A percentile compares a stretch with the other conserved stretches of the same genome.
Conservation (phyloP, 2,329 filamentous ascomycete genomes). For the Furcasterigmium sp. region DNA sequence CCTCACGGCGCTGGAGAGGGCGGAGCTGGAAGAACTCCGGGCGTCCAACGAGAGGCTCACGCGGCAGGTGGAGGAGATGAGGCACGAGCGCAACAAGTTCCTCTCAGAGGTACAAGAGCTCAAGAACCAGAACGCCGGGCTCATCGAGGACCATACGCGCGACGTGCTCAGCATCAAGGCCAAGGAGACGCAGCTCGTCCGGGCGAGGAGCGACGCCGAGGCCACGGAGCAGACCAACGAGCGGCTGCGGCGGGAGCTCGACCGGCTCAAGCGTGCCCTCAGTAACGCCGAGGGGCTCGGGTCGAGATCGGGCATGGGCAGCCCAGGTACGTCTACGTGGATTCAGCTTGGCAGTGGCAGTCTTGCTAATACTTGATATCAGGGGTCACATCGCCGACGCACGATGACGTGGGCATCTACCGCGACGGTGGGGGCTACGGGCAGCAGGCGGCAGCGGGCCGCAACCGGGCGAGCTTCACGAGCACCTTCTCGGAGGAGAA, state of each 20-base stretch:
- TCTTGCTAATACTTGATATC: slow-evolving; percentile 7
- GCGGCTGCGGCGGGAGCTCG: slow-evolving; percentile 79
- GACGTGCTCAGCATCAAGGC: slow-evolving; percentile 96
- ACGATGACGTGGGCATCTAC: slow-evolving; percentile 57
- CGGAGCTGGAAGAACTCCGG: slow-evolving; percentile 87
- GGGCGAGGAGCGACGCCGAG: slow-evolving; percentile 85
- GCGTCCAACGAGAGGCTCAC: slow-evolving; percentile 74
- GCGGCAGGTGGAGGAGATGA: slow-evolving; percentile 72
- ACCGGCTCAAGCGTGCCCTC: slow-evolving; percentile 85
- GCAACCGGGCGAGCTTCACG: slow-evolving; percentile 55
- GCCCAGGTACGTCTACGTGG: slow-evolving; percentile 16
- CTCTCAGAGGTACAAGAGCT: slow-evolving; percentile 87
- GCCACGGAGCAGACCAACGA: slow-evolving; percentile 82
- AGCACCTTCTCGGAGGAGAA: slow-evolving; percentile 71
- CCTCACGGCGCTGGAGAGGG: slow-evolving; percentile 73
- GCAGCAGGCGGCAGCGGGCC: slow-evolving; percentile 18
- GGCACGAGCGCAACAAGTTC: slow-evolving; percentile 75
- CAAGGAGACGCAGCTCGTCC: slow-evolving; percentile 94
- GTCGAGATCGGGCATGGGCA: slow-evolving; percentile 16
- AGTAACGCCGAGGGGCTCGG: slow-evolving; percentile 53
- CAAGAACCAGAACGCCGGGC: slow-evolving; percentile 91
- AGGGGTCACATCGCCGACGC: slow-evolving; percentile 44
- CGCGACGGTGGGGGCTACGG: slow-evolving; percentile 35
- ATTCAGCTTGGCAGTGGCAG: not conserved
- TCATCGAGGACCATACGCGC: slow-evolving; percentile 95